These are phyloP conservation scores for Mycena albidolilacea DNA, from an alignment of 768 basidiomycete genomes.

Conservation along the genomic window DNA sequence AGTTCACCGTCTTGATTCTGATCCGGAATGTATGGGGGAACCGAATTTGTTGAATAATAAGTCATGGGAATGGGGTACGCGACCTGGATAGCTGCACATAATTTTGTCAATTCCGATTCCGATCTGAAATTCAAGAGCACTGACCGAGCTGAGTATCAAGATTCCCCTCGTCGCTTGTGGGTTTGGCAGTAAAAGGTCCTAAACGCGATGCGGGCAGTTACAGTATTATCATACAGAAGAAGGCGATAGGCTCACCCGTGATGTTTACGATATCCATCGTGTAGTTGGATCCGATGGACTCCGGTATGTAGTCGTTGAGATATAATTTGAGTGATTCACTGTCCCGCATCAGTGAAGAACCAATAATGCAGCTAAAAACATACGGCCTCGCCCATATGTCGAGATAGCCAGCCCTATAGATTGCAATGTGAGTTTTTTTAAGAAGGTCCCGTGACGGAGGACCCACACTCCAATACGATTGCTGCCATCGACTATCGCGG, in stretches of 20 bases:
- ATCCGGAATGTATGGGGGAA: slow-evolving; percentile 60
- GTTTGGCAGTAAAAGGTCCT: slow-evolving; percentile 22
- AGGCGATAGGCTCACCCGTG: slow-evolving; percentile 25
- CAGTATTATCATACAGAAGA: neutral
- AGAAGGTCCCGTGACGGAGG: neutral
- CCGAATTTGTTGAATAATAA: slow-evolving; percentile 61
- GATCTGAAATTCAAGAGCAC: slow-evolving; percentile 48
- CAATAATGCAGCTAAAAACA: neutral
- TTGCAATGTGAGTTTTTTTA: neutral
- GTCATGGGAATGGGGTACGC: slow-evolving; percentile 62
- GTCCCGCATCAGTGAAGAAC: slow-evolving; percentile 44
- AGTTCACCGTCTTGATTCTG: slow-evolving; percentile 37
- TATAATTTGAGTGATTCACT: slow-evolving; percentile 52
- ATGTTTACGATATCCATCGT: slow-evolving; percentile 58
- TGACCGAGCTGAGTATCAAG: slow-evolving; percentile 62
- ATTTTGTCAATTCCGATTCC: neutral
- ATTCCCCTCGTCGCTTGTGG: slow-evolving; percentile 48
- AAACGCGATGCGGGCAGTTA: neutral
- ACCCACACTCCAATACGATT: slow-evolving; percentile 56
- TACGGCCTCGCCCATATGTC: slow-evolving; percentile 48
- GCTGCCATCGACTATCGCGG: slow-evolving; percentile 45
- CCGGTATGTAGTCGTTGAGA: slow-evolving; percentile 46
- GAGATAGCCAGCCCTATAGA: slow-evolving; percentile 47
- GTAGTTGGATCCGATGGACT: slow-evolving; percentile 53
- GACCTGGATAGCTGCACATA: slow-evolving; percentile 53